A percentile compares a stretch with the other conserved stretches of the same genome.
Evolutionary conservation across 768 basidiomycete genomes (phyloP).

Genomic region (Naganishia onofrii): DNA sequence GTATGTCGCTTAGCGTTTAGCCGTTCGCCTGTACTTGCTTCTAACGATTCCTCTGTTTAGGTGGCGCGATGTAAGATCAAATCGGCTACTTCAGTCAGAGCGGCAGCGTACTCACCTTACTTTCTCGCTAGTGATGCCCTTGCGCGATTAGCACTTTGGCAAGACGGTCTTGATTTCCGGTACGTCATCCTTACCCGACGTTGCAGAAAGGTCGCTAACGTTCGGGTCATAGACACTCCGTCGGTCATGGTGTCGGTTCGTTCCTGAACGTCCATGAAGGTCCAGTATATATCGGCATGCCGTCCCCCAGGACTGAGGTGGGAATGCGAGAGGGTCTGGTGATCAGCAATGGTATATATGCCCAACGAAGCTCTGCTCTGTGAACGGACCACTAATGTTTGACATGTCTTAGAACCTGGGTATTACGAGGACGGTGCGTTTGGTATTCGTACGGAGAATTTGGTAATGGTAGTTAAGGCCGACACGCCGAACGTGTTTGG

Average conservation of each 20-base stretch:
- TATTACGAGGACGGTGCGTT: conserved; percentile 87
- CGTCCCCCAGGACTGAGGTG: conserved; percentile 3
- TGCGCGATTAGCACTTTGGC: conserved; percentile 41
- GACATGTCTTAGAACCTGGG: conserved; percentile 65
- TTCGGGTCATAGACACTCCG: conserved; percentile 66
- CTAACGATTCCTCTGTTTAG: neutral
- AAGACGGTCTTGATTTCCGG: conserved; percentile 47
- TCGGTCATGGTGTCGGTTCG: conserved; percentile 91
- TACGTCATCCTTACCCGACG: neutral
- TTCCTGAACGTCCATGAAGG: conserved; percentile 95
- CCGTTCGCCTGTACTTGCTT: neutral
- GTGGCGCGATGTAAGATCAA: conserved; percentile 17
- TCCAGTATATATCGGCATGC: conserved; percentile 44
- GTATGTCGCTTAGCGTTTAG: conserved; percentile 37
- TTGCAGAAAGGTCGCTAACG: neutral
- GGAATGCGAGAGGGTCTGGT: conserved; percentile 70
- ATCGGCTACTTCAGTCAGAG: neutral
- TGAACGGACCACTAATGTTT: neutral
- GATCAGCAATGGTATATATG: conserved; percentile 67
- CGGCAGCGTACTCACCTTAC: neutral
- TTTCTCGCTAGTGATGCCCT: conserved; percentile 28
- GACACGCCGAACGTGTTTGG: conserved; percentile 76
- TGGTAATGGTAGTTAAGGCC: conserved; percentile 71
- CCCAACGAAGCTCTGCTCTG: neutral
- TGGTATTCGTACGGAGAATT: conserved; percentile 89